These are phyloP conservation scores for Dillenia suffruticosa DNA, from an alignment of 164 flowering plant genomes.

Conservation along the genomic window DNA sequence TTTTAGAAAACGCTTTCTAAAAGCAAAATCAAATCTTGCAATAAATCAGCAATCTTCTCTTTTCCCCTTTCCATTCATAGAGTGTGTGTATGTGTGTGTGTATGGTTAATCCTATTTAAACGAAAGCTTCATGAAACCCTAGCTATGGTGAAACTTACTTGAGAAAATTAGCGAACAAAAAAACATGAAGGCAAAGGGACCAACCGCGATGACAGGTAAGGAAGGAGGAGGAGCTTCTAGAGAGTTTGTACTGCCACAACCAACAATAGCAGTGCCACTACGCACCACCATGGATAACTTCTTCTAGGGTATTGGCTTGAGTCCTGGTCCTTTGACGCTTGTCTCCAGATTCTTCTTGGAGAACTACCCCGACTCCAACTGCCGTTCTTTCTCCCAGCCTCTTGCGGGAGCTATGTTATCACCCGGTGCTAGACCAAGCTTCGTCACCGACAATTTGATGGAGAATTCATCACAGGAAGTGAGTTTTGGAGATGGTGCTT, in stretches of 20 bases:
- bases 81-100: too few relatives aligned
- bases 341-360: constrained; percentile 74
- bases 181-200: not conserved
- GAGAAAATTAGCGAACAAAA: too few relatives aligned
- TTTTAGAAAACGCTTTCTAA: too few relatives aligned
- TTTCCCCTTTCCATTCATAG: too few relatives aligned
- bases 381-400: constrained; percentile 78
- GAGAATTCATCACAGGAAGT: too few relatives aligned
- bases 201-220: constrained; percentile 19
- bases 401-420: constrained; percentile 93
- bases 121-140: constrained; percentile 8
- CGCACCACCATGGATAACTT: constrained; percentile 42
- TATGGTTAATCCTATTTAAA: not conserved
- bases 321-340: constrained; percentile 91
- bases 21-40: too few relatives aligned
- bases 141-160: constrained; percentile 7
- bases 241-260: constrained; percentile 24
- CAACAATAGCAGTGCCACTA: constrained; percentile 61
- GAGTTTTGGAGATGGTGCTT: too few relatives aligned
- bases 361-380: constrained; percentile 39
- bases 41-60: too few relatives aligned
- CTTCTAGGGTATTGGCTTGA: constrained; percentile 38
- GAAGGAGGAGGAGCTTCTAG: constrained; percentile 8
- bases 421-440: constrained; percentile 37
- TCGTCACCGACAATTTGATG: constrained; percentile 6